A percentile compares a stretch with the other conserved stretches of the same genome.
These are phyloP conservation scores for Hemileia vastatrix DNA, from an alignment of 1,284 basidiomycete species.

Conservation along the genomic window DNA sequence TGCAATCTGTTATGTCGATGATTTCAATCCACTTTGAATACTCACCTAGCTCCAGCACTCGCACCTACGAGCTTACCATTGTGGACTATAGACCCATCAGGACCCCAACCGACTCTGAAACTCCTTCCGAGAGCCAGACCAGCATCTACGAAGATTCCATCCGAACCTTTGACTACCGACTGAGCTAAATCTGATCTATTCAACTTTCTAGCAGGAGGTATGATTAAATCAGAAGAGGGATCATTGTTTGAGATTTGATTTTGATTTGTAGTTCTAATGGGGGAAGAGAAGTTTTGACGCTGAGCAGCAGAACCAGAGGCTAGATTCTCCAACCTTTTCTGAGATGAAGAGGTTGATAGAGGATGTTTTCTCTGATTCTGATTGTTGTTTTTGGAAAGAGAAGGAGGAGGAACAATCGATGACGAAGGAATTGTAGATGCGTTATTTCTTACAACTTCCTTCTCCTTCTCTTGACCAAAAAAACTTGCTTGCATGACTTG, in stretches of 20 bases:
- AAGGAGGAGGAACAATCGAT: no score
- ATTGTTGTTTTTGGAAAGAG: no score
- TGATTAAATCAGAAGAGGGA: no score
- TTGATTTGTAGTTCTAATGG: neutral
- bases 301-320: neutral
- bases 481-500: conserved; percentile 24
- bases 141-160: conserved; percentile 64
- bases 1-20: neutral
- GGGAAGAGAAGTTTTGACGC: neutral
- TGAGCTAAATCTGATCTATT: conserved; percentile 27
- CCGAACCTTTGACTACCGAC: conserved; percentile 57
- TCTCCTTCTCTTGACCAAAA: no score
- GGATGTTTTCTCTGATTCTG: no score
- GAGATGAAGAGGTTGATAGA: no score
- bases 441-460: no score
- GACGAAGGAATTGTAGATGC: no score
- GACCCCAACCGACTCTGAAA: conserved; percentile 84
- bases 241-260: neutral
- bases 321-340: no score
- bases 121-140: conserved; percentile 76
- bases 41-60: conserved; percentile 1
- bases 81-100: no score
- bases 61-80: no score
- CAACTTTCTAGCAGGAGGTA: conserved; percentile 33
- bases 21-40: neutral